Conservation (phyloP, 805 yeast species). For the Sugiyamaella chiloensis region DNA sequence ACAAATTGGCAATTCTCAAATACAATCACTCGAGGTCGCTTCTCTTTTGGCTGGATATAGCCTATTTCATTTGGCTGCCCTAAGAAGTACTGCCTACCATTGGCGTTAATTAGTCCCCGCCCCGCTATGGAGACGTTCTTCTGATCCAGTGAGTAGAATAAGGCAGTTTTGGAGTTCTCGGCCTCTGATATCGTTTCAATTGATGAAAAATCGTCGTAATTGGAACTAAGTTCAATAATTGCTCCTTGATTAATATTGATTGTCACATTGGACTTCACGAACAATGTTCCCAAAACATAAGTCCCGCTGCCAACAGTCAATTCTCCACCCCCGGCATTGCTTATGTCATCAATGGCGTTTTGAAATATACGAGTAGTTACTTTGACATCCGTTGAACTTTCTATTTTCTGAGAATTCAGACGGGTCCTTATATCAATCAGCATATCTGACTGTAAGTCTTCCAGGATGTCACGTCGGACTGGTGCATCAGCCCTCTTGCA, state of each 20-base stretch:
- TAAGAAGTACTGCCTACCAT: slow-evolving; percentile 6
- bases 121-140: background rate
- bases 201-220: background rate
- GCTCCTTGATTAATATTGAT: slow-evolving; percentile 1
- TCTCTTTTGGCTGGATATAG: slow-evolving; percentile 4
- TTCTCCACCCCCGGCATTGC: background rate
- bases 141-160: slow-evolving; percentile 5
- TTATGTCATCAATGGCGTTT: background rate
- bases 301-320: background rate
- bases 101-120: background rate
- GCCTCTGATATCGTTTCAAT: slow-evolving; percentile 6
- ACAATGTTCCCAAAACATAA: slow-evolving; percentile 7
- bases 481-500: too few relatives aligned
- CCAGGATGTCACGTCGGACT: too few relatives aligned
- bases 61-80: slow-evolving; percentile 8
- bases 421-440: too few relatives aligned
- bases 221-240: background rate
- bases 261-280: slow-evolving; percentile 2
- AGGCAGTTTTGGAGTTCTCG: slow-evolving; percentile 6
- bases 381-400: background rate
- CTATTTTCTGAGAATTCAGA: too few relatives aligned
- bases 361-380: too few relatives aligned
- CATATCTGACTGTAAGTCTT: too few relatives aligned
- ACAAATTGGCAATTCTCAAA: slow-evolving; percentile 8
- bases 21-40: slow-evolving; percentile 9